Evolutionary conservation across 257 asterid genomes (phyloP), one percentile per base, ranked within the genome.

Genomic region (Solanum bukasovii): DNA sequence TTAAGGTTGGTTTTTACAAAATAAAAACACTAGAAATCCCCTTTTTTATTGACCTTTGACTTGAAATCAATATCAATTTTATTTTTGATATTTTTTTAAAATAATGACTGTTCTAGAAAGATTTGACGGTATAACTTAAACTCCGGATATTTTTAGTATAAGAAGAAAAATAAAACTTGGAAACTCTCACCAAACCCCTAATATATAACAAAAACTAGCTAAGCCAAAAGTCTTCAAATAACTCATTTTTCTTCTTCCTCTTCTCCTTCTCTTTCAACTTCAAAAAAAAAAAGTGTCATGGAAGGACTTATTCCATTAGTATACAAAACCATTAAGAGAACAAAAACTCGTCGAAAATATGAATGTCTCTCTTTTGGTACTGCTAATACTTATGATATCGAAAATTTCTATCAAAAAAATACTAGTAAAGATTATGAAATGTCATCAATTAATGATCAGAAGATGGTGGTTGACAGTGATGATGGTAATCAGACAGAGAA

Each of bases 281-380:
- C 31, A 37, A 33, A 33, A 13, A n/a, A 9, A 67, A 67, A 27
- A 20, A 9, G 3, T 29, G 1, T 16, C 6, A 88, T 88, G 90
- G 90, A 88, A 86, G 90, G 90, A 34, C 65, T 88, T 16, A 65
- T 88, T 67, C 90, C 90, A 33, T 37, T 88, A 61, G 77, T 88
- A 3, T 82, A 67, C 61, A 88, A 71, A 56, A 88, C 83, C 23
- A 88, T 88, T 27, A 88, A 86, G 77, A 86, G 84, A 35, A 88
- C 25, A 25, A 88, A 68, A 78, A 88, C 49, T 63, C 88, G 37
- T 20, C 75, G 84, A 73, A 38, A 21, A 38, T 88, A 88, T 13
- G 88, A 88, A 49, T 88, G 38, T 85, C 88, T 88, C 63, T 78
- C 90, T n/a, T 34, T 87, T 1, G 89, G 59, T 37, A 4, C 27